phyloP scores from a whole-genome alignment of 2,329 filamentous ascomycete species.

The Fusarium continuum region DNA sequence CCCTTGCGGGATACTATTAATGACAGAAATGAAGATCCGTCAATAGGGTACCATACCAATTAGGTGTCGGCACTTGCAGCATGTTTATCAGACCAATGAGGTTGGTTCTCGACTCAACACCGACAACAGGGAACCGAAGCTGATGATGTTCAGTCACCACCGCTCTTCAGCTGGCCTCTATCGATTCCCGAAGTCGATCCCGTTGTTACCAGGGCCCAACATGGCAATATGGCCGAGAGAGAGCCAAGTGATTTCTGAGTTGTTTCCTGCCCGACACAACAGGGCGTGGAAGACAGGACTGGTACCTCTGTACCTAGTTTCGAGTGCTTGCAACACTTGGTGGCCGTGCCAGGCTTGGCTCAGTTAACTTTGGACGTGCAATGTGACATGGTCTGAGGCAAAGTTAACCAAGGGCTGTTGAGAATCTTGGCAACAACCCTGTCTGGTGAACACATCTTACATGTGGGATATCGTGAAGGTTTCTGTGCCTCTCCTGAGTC shows the following conservation, averaged over 20 bases:
- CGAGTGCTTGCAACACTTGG: slow-evolving; percentile 13
- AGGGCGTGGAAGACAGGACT: slow-evolving; percentile 7
- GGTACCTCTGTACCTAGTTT: no score
- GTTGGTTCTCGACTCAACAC: slow-evolving; percentile 4
- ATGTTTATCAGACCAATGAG: slow-evolving; percentile 1
- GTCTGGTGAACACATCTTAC: slow-evolving; percentile 7
- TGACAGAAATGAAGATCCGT: slow-evolving; percentile 26
- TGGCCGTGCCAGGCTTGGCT: slow-evolving; percentile 9
- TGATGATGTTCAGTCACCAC: slow-evolving; percentile 23
- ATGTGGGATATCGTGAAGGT: slow-evolving; percentile 15
- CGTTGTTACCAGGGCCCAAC: slow-evolving; percentile 18
- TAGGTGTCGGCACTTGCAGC: slow-evolving; percentile 8
- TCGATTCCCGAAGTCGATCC: slow-evolving; percentile 39
- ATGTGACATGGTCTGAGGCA: slow-evolving; percentile 35
- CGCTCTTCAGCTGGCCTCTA: slow-evolving; percentile 26
- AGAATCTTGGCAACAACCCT: slow-evolving; percentile 20
- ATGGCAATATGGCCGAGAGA: slow-evolving; percentile 22
- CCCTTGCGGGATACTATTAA: slow-evolving; percentile 8
- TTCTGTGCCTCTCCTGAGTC: slow-evolving; percentile 29
- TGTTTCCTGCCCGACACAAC: slow-evolving; percentile 6
- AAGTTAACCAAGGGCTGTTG: slow-evolving; percentile 5
- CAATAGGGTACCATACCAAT: slow-evolving; percentile 17
- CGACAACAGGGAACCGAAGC: slow-evolving; percentile 22
- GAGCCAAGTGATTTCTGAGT: slow-evolving; percentile 5
- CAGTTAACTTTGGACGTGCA: slow-evolving; percentile 9